Conservation (phyloP, 2,329 filamentous ascomycete genomes). For the Parascedosporium putredinis region DNA sequence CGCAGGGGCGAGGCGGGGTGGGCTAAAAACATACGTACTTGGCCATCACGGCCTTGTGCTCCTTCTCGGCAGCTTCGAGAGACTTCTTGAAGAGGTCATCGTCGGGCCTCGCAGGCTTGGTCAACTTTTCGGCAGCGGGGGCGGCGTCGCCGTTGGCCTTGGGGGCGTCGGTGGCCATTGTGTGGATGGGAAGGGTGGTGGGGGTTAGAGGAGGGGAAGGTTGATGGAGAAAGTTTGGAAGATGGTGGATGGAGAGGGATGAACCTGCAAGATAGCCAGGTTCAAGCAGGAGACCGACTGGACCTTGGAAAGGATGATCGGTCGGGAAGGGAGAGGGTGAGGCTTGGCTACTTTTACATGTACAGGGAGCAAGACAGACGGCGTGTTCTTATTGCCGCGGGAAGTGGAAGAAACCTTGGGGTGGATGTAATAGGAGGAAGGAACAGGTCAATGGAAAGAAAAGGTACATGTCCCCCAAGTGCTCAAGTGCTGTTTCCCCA, state of each 20-base stretch:
- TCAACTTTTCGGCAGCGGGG: constrained; percentile 31
- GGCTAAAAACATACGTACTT: constrained; percentile 28
- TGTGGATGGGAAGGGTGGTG: constrained; percentile 5
- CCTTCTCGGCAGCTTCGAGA: constrained; percentile 76
- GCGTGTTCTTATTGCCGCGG: background rate
- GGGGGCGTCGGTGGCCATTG: constrained; percentile 34
- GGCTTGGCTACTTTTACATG: constrained; percentile 1
- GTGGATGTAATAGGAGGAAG: too few species aligned
- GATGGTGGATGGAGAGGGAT: constrained; percentile 12
- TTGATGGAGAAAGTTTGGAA: background rate
- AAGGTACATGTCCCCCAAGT: too few species aligned
- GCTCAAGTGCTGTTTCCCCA: too few species aligned
- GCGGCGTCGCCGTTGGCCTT: constrained; percentile 34
- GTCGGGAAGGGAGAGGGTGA: constrained; percentile 5
- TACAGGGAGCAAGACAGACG: background rate
- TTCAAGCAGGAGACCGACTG: background rate
- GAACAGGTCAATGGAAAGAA: too few species aligned
- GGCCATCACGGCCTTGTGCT: constrained; percentile 67
- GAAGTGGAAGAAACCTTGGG: background rate
- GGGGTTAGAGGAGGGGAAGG: background rate
- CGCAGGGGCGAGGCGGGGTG: too few species aligned
- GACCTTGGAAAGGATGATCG: constrained; percentile 3
- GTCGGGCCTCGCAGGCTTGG: constrained; percentile 71
- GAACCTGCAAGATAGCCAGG: background rate
- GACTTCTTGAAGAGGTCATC: constrained; percentile 73